Conservation (phyloP, 306 rosid species). For the Arachis hypogaea region DNA sequence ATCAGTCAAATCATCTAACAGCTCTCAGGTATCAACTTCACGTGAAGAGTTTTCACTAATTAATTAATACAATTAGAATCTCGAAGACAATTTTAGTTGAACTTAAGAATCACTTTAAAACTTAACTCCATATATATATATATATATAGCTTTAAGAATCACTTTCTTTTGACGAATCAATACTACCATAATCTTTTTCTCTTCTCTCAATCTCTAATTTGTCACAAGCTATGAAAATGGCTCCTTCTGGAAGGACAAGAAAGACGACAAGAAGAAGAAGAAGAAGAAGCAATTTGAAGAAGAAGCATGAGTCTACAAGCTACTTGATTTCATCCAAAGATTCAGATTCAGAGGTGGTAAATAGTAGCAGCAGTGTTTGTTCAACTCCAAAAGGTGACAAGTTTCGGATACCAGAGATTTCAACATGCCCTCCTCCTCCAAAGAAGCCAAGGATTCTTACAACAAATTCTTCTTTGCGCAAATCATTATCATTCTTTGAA, state of each 20-base stretch:
- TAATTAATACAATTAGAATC: too few relatives aligned
- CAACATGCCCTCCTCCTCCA: constrained; percentile 87
- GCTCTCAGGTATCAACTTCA: too few relatives aligned
- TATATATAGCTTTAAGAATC: too few relatives aligned
- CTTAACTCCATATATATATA: too few relatives aligned
- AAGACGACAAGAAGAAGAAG: constrained; percentile 37
- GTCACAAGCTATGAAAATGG: constrained; percentile 49
- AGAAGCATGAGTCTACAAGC: constrained; percentile 4
- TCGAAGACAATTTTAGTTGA: too few relatives aligned
- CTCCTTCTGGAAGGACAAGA: constrained; percentile 49
- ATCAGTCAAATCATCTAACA: too few relatives aligned
- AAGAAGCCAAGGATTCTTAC: constrained; percentile 71
- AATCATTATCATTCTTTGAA: constrained; percentile 63
- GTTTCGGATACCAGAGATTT: constrained; percentile 67
- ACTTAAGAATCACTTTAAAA: too few relatives aligned
- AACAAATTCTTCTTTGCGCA: constrained; percentile 52
- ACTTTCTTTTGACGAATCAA: constrained; percentile 1
- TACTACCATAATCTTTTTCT: not conserved
- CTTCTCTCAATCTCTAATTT: not conserved
- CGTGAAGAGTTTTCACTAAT: too few relatives aligned
- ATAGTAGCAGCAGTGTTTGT: constrained; percentile 37
- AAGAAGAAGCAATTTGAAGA: constrained; percentile 46
- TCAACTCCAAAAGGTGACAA: constrained; percentile 81
- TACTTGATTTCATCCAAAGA: not conserved
- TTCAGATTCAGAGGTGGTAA: constrained; percentile 33